These are phyloP conservation scores for Starmerella floricola DNA, from an alignment of 805 yeast species.

Conservation along the genomic window DNA sequence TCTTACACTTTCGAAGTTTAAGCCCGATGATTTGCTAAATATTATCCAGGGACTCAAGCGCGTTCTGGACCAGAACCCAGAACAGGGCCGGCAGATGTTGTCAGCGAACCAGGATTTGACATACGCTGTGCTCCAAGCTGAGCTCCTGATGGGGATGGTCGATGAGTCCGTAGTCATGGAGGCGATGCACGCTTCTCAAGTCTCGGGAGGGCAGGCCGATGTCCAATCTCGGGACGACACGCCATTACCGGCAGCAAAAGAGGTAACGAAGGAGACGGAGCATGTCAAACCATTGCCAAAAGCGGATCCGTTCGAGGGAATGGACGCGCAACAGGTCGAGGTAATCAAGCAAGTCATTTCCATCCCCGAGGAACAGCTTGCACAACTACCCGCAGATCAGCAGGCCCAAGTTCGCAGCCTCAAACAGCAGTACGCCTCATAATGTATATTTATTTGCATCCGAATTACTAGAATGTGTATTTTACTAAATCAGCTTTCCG, in stretches of 20 bases:
- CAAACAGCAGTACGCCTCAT: conserved; percentile 14
- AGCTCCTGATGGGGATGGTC: conserved; percentile 35
- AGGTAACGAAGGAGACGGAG: not conserved
- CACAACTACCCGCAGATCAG: conserved; percentile 40
- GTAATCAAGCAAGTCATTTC: conserved; percentile 40
- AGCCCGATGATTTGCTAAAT: conserved; percentile 38
- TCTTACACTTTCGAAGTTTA: conserved; percentile 38
- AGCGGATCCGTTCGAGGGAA: conserved; percentile 16
- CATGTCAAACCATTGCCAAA: not conserved
- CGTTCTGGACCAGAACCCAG: conserved; percentile 48
- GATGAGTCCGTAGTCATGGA: conserved; percentile 24
- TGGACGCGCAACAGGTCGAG: conserved; percentile 34
- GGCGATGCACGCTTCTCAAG: conserved; percentile 14
- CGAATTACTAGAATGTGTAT: not conserved
- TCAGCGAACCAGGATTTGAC: conserved; percentile 61
- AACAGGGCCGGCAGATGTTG: conserved; percentile 47
- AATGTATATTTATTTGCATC: conserved; percentile 1
- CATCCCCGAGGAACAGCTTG: conserved; percentile 39
- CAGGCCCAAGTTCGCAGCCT: conserved; percentile 20
- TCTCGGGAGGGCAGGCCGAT: conserved; percentile 7
- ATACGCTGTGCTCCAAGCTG: conserved; percentile 63
- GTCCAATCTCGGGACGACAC: conserved; percentile 3
- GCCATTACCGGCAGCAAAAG: not conserved
- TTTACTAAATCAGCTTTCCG: not conserved
- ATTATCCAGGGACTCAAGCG: conserved; percentile 44